Evolutionary conservation across 2,329 filamentous ascomycete species (phyloP).

Genomic region (Ascochyta rabiei): DNA sequence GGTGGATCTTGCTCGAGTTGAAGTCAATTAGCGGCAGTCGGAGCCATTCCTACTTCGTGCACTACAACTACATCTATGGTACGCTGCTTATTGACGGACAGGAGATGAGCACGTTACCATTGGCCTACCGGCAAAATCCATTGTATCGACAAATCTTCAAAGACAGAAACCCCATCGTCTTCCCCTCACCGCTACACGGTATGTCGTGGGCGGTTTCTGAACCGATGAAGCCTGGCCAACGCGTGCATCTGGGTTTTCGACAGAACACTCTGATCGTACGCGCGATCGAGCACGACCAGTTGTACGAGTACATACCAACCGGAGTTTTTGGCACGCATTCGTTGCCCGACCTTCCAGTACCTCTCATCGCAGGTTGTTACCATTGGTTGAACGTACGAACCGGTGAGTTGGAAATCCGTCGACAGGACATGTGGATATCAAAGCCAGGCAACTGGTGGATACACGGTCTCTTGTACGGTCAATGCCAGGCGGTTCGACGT

Average conservation of each 20-base stretch:
- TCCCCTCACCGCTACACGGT: slow-evolving; percentile 58
- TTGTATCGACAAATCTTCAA: slow-evolving; percentile 61
- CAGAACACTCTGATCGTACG: slow-evolving; percentile 52
- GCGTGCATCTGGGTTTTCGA: slow-evolving; percentile 63
- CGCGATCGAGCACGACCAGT: slow-evolving; percentile 33
- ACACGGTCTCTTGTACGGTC: slow-evolving; percentile 38
- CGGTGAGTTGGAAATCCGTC: slow-evolving; percentile 60
- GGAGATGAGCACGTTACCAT: slow-evolving; percentile 60
- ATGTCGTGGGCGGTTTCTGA: slow-evolving; percentile 57
- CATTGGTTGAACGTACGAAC: slow-evolving; percentile 65
- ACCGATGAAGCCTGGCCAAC: slow-evolving; percentile 45
- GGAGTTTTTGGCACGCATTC: slow-evolving; percentile 28
- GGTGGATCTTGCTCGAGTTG: slow-evolving; percentile 44
- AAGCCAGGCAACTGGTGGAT: slow-evolving; percentile 49
- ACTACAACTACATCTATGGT: slow-evolving; percentile 56
- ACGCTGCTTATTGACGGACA: slow-evolving; percentile 58
- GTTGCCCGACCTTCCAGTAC: slow-evolving; percentile 57
- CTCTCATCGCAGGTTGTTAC: slow-evolving; percentile 59
- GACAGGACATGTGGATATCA: slow-evolving; percentile 49
- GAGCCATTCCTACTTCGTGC: slow-evolving; percentile 41
- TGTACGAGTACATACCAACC: slow-evolving; percentile 47
- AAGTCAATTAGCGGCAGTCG: slow-evolving; percentile 8
- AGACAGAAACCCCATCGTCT: slow-evolving; percentile 57
- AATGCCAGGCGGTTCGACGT: slow-evolving; percentile 11
- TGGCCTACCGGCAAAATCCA: slow-evolving; percentile 53